Conservation (phyloP, 1,139 yeast species). For the Zygosaccharomyces sapae region DNA sequence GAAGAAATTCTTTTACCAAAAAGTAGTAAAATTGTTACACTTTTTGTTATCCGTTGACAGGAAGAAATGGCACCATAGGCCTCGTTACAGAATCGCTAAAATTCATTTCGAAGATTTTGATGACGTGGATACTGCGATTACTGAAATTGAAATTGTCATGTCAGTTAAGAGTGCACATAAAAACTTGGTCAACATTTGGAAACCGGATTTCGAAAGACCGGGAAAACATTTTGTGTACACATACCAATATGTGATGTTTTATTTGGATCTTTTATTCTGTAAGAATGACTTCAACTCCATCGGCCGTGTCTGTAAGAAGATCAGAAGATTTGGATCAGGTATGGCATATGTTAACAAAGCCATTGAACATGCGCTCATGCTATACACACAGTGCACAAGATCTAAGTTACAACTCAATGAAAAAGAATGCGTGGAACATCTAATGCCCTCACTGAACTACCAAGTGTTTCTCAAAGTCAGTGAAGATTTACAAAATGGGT, state of each 20-base stretch:
- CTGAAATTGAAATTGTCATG: slow-evolving; percentile 60
- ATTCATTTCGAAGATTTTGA: slow-evolving; percentile 53
- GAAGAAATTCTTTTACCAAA: slow-evolving; percentile 26
- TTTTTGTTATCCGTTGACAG: slow-evolving; percentile 58
- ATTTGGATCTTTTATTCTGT: slow-evolving; percentile 51
- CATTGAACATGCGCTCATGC: slow-evolving; percentile 25
- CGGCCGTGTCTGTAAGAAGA: slow-evolving; percentile 58
- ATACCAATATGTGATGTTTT: slow-evolving; percentile 62
- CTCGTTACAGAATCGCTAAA: slow-evolving; percentile 68
- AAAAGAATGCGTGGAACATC: slow-evolving; percentile 27
- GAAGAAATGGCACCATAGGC: slow-evolving; percentile 89
- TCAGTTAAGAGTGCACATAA: slow-evolving; percentile 66
- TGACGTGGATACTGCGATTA: slow-evolving; percentile 53
- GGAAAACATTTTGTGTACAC: slow-evolving; percentile 89
- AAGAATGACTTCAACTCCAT: slow-evolving; percentile 58
- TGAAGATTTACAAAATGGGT: slow-evolving; percentile 21
- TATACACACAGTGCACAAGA: slow-evolving; percentile 25
- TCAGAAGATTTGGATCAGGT: slow-evolving; percentile 71
- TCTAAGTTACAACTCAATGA: slow-evolving; percentile 24
- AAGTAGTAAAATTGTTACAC: slow-evolving; percentile 39
- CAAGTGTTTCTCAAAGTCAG: slow-evolving; percentile 25
- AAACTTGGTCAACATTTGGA: slow-evolving; percentile 82
- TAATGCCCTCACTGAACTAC: slow-evolving; percentile 28
- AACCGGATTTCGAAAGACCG: slow-evolving; percentile 84
- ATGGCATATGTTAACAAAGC: slow-evolving; percentile 44